Percentiles rank a stretch among this genome's conserved stretches.
These are phyloP conservation scores for Emericellopsis atlantica DNA, from an alignment of 2,329 filamentous ascomycete species.

Conservation along the genomic window DNA sequence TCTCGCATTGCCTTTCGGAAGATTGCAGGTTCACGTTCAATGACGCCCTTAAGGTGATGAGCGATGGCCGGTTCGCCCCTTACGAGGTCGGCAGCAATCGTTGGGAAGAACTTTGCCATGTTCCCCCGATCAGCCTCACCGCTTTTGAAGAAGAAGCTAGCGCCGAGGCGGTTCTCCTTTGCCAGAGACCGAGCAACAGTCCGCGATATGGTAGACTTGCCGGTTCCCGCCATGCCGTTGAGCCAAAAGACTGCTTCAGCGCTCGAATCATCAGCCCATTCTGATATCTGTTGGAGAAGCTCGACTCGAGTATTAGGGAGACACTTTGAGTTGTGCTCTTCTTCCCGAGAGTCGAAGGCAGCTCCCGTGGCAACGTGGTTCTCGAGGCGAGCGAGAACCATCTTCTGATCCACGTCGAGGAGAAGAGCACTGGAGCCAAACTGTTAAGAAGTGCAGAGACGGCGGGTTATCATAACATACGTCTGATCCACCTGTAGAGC, in stretches of 20 bases:
- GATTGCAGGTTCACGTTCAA: neutral
- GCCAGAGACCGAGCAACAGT: neutral
- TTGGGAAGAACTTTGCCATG: neutral
- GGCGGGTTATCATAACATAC: no score
- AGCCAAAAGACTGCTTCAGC: neutral
- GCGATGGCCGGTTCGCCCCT: neutral
- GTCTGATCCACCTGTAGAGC: no score
- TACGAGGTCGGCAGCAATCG: neutral
- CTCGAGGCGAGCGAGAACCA: no score
- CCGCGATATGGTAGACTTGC: conserved; percentile 1
- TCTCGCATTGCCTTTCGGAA: neutral
- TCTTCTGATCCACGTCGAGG: no score
- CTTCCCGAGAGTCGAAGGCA: no score
- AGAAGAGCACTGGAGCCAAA: no score
- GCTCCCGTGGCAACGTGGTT: no score
- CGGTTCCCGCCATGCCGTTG: conserved; percentile 1
- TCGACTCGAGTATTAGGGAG: no score
- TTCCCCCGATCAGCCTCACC: neutral
- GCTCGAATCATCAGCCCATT: no score
- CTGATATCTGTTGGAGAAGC: no score
- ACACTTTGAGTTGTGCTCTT: no score
- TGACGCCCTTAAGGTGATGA: neutral
- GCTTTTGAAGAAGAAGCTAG: conserved; percentile 2
- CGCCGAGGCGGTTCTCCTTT: neutral
- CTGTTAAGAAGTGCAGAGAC: no score